Base-by-base conservation (phyloP, 768 basidiomycete species). In the Agrocybe chaxingu region DNA sequence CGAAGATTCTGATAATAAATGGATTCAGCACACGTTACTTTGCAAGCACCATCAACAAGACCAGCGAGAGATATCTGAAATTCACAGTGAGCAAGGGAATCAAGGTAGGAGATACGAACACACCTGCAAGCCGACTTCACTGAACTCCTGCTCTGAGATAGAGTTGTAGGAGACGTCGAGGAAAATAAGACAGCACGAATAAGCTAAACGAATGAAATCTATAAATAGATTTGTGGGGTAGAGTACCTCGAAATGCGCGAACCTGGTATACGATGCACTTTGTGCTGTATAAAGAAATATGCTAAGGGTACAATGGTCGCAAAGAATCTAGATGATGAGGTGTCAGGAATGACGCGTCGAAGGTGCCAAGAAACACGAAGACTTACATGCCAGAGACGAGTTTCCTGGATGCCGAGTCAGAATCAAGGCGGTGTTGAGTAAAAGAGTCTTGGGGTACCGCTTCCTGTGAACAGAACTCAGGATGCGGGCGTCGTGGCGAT, bases 81-180 rank as follows among this genome's bases (percentile, higher is more conserved):
- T 18, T 48, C 18, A 32, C 24, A 29, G 12, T 34, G n/a, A 8
- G 31, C 12, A n/a, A 30, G 24, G 32, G 12, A n/a, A 29, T 8
- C 24, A 34, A 41, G 57, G 34, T 8, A 11, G 19, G 30, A 19
- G 30, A 7, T 40, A 11, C 24, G 34, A 40, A 52, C 74, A 55
- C 52, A 82, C 85, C 70, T 85, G 74, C 13, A 87, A 57, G 51
- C 77, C 69, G 4, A 74, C 70, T 36, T 76, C 71, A 40, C 64
- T 67, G 53, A 90, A 80, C 56, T 90, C 89, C 29, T 74, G 67
- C 48, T 75, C 80, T 1, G 79, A 59, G 12, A 85, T 65, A 0
- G 89, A 82, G 61, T 92, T 89, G 56, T 82, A 92, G 10, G 81
- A 50, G 19, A 92, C 71, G 51, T 92, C 90, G 40, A 85, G 72